Base-by-base conservation (phyloP, 768 basidiomycete genomes). In the Suillus alpinus region DNA sequence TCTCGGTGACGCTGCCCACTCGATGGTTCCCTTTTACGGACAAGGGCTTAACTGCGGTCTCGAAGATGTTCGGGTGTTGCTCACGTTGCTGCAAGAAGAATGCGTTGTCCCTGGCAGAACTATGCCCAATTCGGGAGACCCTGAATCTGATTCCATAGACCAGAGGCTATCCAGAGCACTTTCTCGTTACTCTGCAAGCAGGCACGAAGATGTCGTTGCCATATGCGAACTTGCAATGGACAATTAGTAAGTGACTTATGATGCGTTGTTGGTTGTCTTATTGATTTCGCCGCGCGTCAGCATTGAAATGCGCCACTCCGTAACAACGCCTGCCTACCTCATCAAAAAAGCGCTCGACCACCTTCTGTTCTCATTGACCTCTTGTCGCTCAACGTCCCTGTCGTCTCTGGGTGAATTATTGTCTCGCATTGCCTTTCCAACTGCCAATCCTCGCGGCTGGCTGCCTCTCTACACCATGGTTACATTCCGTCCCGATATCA, bases 21-120 rank as follows among this genome's bases (percentile, higher is more conserved):
- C 94, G 46, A 98, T 98, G 95, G 95, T 95, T n/a, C 95, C 96
- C 63, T 95, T 95, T 78, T 95, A 91, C 72, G 92, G 96, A 46
- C 96, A 99, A 81, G 96, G 96, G 44, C 83, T 98, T 67, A 99
- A 99, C 71, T 97, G 95, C 71, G 96, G 96, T 16, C 83, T 99
- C 57, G 96, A 99, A 77, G 96, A 99, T 74, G 95, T 98, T 67
- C 86, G 97, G 66, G 85, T 98, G 57, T 82, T 99, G 65, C 84
- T 87, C 61, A 81, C 85, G 34, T 76, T 95, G 59, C 80, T 98
- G 68, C 83, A 84, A 59, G 81, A 87, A 61, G 86, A 90, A 73
- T 81, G 81, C 16, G 88, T 95, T 60, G 82, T 62, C 74, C 86
- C 61, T 75, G 73, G 71, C 68, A 55, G 62, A 71, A 62, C 70